These are phyloP conservation scores for Nymphaea colorata DNA, from an alignment of 164 flowering plant genomes.

Conservation along the genomic window DNA sequence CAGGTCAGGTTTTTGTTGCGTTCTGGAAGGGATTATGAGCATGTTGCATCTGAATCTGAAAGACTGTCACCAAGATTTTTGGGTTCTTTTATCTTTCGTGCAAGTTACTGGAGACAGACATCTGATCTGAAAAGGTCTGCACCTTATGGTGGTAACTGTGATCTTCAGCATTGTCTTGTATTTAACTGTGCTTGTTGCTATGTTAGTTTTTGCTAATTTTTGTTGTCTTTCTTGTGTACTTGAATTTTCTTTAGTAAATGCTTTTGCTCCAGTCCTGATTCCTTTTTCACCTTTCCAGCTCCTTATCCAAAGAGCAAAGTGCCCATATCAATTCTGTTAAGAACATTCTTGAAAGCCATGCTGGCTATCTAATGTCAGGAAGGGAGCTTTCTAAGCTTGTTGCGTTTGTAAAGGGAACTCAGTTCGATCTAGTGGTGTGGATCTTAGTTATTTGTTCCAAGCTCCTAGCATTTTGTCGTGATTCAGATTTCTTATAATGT, in stretches of 20 bases:
- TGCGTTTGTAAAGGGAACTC: slow-evolving; percentile 98
- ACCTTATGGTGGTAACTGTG: no score
- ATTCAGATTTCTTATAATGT: not conserved
- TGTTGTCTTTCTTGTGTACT: no score
- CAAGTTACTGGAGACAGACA: slow-evolving; percentile 49
- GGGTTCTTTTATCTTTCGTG: slow-evolving; percentile 79
- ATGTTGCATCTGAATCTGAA: slow-evolving; percentile 54
- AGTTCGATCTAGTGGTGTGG: slow-evolving; percentile 92
- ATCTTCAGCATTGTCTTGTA: no score
- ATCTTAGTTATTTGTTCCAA: not conserved
- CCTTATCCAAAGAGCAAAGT: slow-evolving; percentile 66
- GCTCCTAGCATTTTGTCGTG: not conserved
- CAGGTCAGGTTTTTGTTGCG: slow-evolving; percentile 95
- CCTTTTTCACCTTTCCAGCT: slow-evolving; percentile 13
- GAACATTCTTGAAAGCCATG: slow-evolving; percentile 93
- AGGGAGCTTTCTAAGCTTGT: slow-evolving; percentile 97
- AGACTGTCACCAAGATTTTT: slow-evolving; percentile 72
- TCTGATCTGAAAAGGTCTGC: slow-evolving; percentile 58
- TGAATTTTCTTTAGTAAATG: no score
- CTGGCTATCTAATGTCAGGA: slow-evolving; percentile 92
- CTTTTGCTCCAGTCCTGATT: no score
- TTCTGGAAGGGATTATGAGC: slow-evolving; percentile 92
- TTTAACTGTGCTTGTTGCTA: no score
- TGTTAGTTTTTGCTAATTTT: no score
- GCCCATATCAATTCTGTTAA: slow-evolving; percentile 88